Base-by-base conservation (phyloP, 495 filamentous ascomycete genomes). In the Thermothielavioides terrestris region DNA sequence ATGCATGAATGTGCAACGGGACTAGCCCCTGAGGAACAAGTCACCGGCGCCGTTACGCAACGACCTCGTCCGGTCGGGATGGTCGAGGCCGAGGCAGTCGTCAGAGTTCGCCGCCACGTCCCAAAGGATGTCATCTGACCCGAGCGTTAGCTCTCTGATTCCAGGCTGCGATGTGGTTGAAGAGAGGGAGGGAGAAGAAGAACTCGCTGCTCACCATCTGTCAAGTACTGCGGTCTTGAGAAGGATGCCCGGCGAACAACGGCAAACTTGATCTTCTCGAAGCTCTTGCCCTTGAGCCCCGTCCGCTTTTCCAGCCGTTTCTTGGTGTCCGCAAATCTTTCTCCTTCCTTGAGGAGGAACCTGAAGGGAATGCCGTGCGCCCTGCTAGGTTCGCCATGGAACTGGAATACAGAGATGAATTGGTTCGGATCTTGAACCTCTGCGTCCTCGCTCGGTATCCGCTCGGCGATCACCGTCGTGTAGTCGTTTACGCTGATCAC, bases 241-340 rank as follows among this genome's bases (percentile, higher is more conserved):
- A 84, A 94, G 7, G 66, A 62, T 22, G 74, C 65, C 46, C 85
- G 77, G 52, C 80, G 78, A 6, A 96, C 76, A 37, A 95, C 68
- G 5, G 89, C 87, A 72, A 99, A 96, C 68, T 90, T 95, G 64
- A 97, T 89, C 75, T 96, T 99, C 67, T 99, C 92, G 54, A 97
- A 92, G 48, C 87, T 88, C 73, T 97, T 97, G 54, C 92, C 92
- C 70, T 95, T 97, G 64, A 99, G 81, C 11, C 89, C 89, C 2
- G 86, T 94, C 41, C 92, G 79, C 62, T 86, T 87, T 57, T 88
- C 88, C 3, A 99, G 74, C 20, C 92, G 81, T 59, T 90, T 83
- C 70, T 89, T 94, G 42, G 92, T 96, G 26, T 97, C 85, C 32
- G 82, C 79, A 70, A 97, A 99, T 30, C 74, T 67, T 62, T 98